A percentile compares a stretch with the other conserved stretches of the same genome.
Conservation (phyloP, 768 basidiomycete species). For the Agaricus blazei region DNA sequence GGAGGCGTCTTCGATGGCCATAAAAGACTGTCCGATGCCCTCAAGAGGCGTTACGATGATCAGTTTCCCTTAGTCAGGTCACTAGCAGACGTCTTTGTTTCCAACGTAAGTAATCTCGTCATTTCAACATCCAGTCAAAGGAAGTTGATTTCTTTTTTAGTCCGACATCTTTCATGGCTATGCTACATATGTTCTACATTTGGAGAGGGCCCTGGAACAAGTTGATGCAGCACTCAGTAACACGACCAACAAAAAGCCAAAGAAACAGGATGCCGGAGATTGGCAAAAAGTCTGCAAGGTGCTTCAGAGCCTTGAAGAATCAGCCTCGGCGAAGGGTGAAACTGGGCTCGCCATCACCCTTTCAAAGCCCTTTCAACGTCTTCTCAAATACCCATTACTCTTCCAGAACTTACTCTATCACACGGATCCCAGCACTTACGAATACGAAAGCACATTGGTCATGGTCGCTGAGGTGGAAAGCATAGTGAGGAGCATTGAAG, state of each 20-base stretch:
- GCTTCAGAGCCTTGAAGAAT: slow-evolving; percentile 73
- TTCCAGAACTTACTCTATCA: slow-evolving; percentile 97
- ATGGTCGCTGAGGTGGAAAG: slow-evolving; percentile 98
- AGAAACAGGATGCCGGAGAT: slow-evolving; percentile 75
- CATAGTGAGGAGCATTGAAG: slow-evolving; percentile 95
- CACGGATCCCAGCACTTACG: slow-evolving; percentile 94
- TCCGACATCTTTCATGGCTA: slow-evolving; percentile 93
- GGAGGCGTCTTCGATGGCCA: slow-evolving; percentile 88
- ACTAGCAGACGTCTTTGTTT: slow-evolving; percentile 93
- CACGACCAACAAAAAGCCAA: slow-evolving; percentile 65
- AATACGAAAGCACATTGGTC: slow-evolving; percentile 92
- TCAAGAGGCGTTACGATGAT: slow-evolving; percentile 90
- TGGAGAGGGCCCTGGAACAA: slow-evolving; percentile 86
- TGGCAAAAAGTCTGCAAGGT: slow-evolving; percentile 75
- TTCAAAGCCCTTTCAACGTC: slow-evolving; percentile 94
- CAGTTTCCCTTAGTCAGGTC: slow-evolving; percentile 92
- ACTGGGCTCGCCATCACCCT: slow-evolving; percentile 92
- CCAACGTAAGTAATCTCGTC: slow-evolving; percentile 58
- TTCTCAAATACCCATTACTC: slow-evolving; percentile 94
- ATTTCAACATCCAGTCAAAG: background rate
- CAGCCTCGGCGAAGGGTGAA: slow-evolving; percentile 82
- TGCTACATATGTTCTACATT: slow-evolving; percentile 88
- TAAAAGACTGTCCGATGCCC: slow-evolving; percentile 73
- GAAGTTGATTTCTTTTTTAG: slow-evolving; percentile 39
- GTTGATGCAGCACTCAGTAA: slow-evolving; percentile 76